These are phyloP conservation scores for Penicillium sp. DNA, from an alignment of 2,329 filamentous ascomycete species.

Conservation along the genomic window DNA sequence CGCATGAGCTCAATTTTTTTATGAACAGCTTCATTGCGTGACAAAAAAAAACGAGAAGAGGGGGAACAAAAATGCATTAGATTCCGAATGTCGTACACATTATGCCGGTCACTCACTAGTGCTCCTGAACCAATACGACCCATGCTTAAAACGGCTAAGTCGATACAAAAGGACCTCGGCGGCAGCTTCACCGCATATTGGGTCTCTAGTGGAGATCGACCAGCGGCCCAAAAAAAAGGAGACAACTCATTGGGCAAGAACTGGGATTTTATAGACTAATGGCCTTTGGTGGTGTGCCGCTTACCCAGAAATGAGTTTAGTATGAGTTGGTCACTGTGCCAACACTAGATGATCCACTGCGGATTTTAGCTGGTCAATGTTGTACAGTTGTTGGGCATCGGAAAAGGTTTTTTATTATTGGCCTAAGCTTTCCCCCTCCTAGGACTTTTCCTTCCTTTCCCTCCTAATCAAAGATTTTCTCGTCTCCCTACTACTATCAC, in stretches of 20 bases:
- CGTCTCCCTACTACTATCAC: background rate
- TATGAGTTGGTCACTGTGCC: constrained; percentile 26
- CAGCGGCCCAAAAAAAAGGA: constrained; percentile 11
- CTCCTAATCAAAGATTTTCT: constrained; percentile 9
- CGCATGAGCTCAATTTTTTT: background rate
- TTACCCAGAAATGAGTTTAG: constrained; percentile 7
- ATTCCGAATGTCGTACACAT: background rate
- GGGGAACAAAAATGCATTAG: background rate
- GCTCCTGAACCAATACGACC: background rate
- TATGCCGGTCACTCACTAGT: background rate
- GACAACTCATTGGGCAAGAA: background rate
- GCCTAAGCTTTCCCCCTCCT: constrained; percentile 1
- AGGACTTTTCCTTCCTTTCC: constrained; percentile 5
- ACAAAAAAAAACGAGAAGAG: background rate
- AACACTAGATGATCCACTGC: constrained; percentile 15
- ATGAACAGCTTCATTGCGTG: background rate
- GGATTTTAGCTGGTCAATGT: constrained; percentile 7
- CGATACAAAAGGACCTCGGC: constrained; percentile 13
- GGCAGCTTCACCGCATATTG: constrained; percentile 26
- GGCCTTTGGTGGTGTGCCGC: constrained; percentile 4
- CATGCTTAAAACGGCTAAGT: background rate
- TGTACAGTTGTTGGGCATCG: constrained; percentile 19
- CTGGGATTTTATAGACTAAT: background rate
- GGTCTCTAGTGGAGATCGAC: constrained; percentile 12
- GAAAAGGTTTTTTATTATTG: constrained; percentile 12